Evolutionary conservation across 441 rosid species (phyloP), one percentile per base, ranked within the genome.

Genomic region (Euphorbia celastroides): DNA sequence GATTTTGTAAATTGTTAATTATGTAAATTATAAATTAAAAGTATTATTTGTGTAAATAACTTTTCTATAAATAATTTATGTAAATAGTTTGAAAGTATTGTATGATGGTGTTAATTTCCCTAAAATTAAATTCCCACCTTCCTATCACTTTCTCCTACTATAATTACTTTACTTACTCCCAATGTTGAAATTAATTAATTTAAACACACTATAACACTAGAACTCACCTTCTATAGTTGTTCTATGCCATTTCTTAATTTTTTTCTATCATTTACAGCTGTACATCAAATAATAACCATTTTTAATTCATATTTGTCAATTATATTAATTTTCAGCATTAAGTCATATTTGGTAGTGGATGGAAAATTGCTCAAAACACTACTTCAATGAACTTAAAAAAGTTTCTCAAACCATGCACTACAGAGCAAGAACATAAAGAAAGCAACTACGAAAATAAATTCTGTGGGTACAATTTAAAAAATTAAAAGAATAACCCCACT

Each of bases 351-450:
- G 12, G 7, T 5, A 28, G 61, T 57, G 36, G 60, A 57, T 36
- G n/a, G n/a, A n/a, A n/a, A n/a, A 57, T 57, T 57, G 19, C 16
- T 56, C 19, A 23, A 62, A 41, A 23, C 3, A 12, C 8, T n/a
- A n/a, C n/a, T n/a, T n/a, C 14, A 19, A 56, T 55, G 50, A n/a
- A 51, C n/a, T 23, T 30, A 32, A 32, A 28, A 0, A 44, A 44
- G 5, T 17, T 48, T 31, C 23, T 3, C 1, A 52, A 63, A 17
- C 27, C 16, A 17, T 77, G 78, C 42, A 72, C 69, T 65, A 42
- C 73, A 57, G 70, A 71, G 77, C 61, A 56, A 62, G 81, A 80
- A 80, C 78, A 77, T 73, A 63, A n/a, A 73, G 80, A 78, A 76
- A 69, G 81, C 84, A 62, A 75, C 76, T 65, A 68, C 73, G 23